These are phyloP conservation scores for Chaetomium olivaceum DNA, from an alignment of 2,329 filamentous ascomycete species.

Conservation along the genomic window DNA sequence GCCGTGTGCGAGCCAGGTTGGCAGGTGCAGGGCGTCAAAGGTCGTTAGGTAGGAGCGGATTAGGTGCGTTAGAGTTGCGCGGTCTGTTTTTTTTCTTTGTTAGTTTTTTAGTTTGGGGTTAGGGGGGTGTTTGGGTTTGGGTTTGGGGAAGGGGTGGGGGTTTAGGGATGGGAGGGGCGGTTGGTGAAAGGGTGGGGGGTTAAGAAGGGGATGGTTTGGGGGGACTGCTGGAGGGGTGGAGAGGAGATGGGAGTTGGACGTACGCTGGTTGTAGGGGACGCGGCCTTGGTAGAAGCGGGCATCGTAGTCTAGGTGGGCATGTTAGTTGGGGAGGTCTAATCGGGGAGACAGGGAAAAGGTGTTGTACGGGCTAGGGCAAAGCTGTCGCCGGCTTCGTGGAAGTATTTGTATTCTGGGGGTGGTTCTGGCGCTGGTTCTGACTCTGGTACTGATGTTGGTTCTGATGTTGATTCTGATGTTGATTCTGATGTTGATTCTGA, in stretches of 20 bases:
- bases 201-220: too few species aligned
- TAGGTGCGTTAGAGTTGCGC: constrained; percentile 66
- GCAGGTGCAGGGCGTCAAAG: constrained; percentile 63
- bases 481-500: too few species aligned
- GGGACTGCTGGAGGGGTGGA: too few species aligned
- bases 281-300: neutral
- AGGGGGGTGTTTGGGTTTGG: too few species aligned
- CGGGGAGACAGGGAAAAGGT: neutral
- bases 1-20: constrained; percentile 86
- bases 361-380: constrained; percentile 51
- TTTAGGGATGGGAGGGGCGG: too few species aligned
- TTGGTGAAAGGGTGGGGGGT: too few species aligned
- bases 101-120: neutral
- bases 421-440: neutral
- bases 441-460: neutral
- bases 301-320: neutral
- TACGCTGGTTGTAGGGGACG: neutral
- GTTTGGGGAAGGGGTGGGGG: too few species aligned
- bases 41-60: constrained; percentile 72
- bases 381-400: constrained; percentile 63
- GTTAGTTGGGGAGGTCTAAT: too few species aligned
- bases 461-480: too few species aligned
- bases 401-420: constrained; percentile 56
- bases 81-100: constrained; percentile 42
- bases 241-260: neutral